Conservation (phyloP, 768 basidiomycete species). For the Wakefieldia striispora region DNA sequence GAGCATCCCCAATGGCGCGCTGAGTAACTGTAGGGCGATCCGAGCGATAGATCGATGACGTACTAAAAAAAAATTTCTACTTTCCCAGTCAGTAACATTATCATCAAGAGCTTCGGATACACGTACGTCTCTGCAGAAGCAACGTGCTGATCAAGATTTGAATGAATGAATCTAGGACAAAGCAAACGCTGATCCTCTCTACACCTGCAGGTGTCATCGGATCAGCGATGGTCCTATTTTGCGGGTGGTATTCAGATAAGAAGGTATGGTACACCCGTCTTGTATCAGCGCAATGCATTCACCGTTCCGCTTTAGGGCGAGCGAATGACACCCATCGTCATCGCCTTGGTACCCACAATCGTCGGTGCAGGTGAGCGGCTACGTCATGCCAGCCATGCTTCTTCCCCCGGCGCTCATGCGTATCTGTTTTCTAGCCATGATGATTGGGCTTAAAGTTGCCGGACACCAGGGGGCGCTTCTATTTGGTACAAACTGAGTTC, state of each 20-base stretch:
- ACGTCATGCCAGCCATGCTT: neutral
- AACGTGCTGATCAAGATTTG: neutral
- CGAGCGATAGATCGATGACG: neutral
- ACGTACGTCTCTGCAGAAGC: slow-evolving; percentile 39
- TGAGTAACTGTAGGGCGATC: slow-evolving; percentile 56
- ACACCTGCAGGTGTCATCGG: slow-evolving; percentile 56
- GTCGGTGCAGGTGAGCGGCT: slow-evolving; percentile 45
- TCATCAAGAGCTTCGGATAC: slow-evolving; percentile 64
- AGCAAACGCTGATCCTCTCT: slow-evolving; percentile 57
- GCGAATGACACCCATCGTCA: slow-evolving; percentile 59
- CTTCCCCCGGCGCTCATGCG: neutral
- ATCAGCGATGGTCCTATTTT: slow-evolving; percentile 46
- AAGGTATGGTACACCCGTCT: slow-evolving; percentile 37
- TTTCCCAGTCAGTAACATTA: slow-evolving; percentile 53
- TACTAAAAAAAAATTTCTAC: slow-evolving; percentile 1
- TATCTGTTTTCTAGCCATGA: slow-evolving; percentile 34
- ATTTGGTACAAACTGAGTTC: slow-evolving; percentile 42
- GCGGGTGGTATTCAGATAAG: slow-evolving; percentile 66
- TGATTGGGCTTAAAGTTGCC: slow-evolving; percentile 52
- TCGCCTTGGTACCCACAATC: slow-evolving; percentile 58
- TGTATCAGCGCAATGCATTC: neutral
- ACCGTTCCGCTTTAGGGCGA: slow-evolving; percentile 39
- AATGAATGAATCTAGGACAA: slow-evolving; percentile 40
- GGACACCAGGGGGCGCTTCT: slow-evolving; percentile 50
- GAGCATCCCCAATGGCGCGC: slow-evolving; percentile 62